Evolutionary conservation across 257 asterid genomes (phyloP).

Genomic region (Galeopsis tetrahit): DNA sequence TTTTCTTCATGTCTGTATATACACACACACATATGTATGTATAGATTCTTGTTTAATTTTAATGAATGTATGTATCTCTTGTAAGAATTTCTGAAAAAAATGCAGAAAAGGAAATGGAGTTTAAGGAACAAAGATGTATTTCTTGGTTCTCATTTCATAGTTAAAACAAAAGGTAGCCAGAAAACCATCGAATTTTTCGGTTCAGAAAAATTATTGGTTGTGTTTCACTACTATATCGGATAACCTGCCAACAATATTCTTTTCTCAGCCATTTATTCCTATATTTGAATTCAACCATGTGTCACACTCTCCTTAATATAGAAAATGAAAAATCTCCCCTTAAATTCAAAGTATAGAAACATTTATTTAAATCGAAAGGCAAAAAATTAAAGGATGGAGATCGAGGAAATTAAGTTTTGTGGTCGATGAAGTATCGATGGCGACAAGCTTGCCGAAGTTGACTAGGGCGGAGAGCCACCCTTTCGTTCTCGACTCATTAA

Average conservation of each 20-base stretch:
- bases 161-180: slow-evolving; percentile 34
- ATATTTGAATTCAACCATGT: background rate
- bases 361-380: background rate
- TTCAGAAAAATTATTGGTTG: slow-evolving; percentile 23
- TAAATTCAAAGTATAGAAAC: background rate
- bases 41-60: background rate
- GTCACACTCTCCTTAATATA: background rate
- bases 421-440: no score
- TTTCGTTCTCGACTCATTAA: no score
- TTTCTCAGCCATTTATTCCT: background rate
- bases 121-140: slow-evolving; percentile 40
- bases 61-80: background rate
- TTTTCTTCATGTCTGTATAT: background rate
- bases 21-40: no score
- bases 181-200: slow-evolving; percentile 48
- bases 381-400: background rate
- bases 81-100: background rate
- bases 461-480: no score
- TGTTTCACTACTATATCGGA: slow-evolving; percentile 29
- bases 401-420: no score
- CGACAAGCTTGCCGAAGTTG: no score
- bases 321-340: background rate
- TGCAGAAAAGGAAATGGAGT: slow-evolving; percentile 40
- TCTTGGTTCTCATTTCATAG: slow-evolving; percentile 42
- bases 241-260: slow-evolving; percentile 31